Evolutionary conservation across 495 filamentous ascomycete genomes (phyloP).

Genomic region (Xanthoparmelia taractica): DNA sequence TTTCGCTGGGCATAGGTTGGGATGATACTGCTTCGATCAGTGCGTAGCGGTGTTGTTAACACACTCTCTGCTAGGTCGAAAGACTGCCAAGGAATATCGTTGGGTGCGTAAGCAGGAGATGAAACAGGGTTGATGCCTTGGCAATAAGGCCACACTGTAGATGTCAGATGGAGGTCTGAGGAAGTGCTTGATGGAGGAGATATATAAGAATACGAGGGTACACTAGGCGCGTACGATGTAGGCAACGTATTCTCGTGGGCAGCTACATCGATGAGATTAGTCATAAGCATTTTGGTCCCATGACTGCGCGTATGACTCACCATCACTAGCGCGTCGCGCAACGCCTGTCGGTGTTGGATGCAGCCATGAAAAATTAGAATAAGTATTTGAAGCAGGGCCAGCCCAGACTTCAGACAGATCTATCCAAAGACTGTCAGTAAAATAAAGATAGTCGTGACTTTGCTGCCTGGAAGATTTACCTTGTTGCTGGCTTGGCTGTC

Average conservation of each 20-base stretch:
- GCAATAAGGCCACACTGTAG: constrained; percentile 21
- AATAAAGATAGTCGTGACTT: neutral
- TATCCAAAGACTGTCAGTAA: neutral
- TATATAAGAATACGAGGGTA: constrained; percentile 20
- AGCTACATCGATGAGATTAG: constrained; percentile 8
- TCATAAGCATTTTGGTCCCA: constrained; percentile 17
- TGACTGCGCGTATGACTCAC: constrained; percentile 24
- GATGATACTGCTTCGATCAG: neutral
- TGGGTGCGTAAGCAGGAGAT: constrained; percentile 11
- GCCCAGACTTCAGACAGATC: constrained; percentile 13
- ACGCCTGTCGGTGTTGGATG: constrained; percentile 15
- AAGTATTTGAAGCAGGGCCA: constrained; percentile 13
- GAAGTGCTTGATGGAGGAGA: constrained; percentile 6
- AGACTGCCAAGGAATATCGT: constrained; percentile 11
- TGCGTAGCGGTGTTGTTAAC: constrained; percentile 8
- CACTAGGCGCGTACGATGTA: constrained; percentile 8
- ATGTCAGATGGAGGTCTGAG: constrained; percentile 18
- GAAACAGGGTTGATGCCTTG: constrained; percentile 21
- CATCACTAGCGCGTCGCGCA: constrained; percentile 21
- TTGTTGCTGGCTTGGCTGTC: constrained; percentile 4
- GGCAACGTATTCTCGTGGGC: neutral
- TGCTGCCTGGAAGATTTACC: neutral
- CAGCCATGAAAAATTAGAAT: constrained; percentile 19
- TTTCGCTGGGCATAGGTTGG: constrained; percentile 21
- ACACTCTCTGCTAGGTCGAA: constrained; percentile 8